phyloP scores from a whole-genome alignment of 1,284 basidiomycete genomes.

The Ceratorhiza oryzae-sativae region DNA sequence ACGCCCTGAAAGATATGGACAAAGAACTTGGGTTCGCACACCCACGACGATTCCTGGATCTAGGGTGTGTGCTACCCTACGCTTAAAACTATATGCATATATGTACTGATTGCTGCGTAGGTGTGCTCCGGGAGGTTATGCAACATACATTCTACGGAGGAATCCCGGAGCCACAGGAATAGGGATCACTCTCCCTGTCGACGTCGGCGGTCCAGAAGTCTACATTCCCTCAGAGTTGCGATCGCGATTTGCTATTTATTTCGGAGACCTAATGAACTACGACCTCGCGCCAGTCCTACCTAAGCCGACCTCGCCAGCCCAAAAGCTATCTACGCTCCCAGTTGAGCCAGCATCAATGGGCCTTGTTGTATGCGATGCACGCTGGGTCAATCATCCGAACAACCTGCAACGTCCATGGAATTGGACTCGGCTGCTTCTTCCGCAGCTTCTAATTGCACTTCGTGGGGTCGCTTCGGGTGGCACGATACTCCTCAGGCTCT shows the following conservation, averaged over 20 bases:
- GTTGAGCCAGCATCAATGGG: slow-evolving; percentile 44
- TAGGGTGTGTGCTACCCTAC: slow-evolving; percentile 24
- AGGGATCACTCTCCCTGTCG: slow-evolving; percentile 24
- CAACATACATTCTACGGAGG: slow-evolving; percentile 23
- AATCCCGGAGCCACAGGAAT: slow-evolving; percentile 15
- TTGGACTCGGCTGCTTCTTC: slow-evolving; percentile 48
- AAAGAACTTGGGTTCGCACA: background rate
- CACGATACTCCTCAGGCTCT: slow-evolving; percentile 51
- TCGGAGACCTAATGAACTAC: slow-evolving; percentile 27
- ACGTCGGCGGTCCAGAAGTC: slow-evolving; percentile 23
- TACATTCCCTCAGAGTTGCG: background rate
- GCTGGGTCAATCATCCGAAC: slow-evolving; percentile 47
- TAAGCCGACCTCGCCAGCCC: slow-evolving; percentile 1
- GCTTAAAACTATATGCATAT: background rate
- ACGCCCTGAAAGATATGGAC: slow-evolving; percentile 21
- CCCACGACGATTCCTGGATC: slow-evolving; percentile 25
- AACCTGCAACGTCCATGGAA: slow-evolving; percentile 35
- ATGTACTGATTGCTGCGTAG: background rate
- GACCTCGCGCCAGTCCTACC: slow-evolving; percentile 13
- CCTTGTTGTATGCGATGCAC: slow-evolving; percentile 51
- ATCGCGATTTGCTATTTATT: slow-evolving; percentile 7
- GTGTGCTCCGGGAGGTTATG: slow-evolving; percentile 32
- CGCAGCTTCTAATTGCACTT: slow-evolving; percentile 51
- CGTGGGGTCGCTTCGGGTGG: slow-evolving; percentile 47
- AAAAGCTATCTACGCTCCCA: background rate